Conservation (phyloP, 139 green algal genomes). For the Closterium sp. region DNA sequence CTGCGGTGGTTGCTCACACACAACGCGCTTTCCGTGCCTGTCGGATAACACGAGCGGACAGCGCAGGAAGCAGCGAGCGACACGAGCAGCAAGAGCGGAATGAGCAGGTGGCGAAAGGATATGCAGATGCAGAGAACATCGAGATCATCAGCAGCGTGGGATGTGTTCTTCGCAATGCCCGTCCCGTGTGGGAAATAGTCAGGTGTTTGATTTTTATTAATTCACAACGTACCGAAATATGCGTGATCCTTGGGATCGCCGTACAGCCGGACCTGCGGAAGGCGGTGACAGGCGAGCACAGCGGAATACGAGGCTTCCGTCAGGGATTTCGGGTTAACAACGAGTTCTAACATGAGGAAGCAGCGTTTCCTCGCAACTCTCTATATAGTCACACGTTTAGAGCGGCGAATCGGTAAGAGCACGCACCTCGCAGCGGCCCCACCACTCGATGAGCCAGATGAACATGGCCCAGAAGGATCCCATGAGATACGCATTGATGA, state of each 20-base stretch:
- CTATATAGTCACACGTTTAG: no score
- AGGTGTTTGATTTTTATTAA: not conserved
- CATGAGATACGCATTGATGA: slow-evolving; percentile 30
- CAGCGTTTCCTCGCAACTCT: not conserved
- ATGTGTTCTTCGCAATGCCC: not conserved
- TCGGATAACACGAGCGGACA: not conserved
- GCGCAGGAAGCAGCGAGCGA: not conserved
- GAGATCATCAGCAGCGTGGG: not conserved
- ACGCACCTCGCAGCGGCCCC: slow-evolving; percentile 34
- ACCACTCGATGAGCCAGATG: slow-evolving; percentile 47
- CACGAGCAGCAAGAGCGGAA: not conserved
- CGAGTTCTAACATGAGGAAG: not conserved
- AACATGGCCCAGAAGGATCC: slow-evolving; percentile 43
- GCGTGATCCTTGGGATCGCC: not conserved
- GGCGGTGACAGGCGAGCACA: not conserved
- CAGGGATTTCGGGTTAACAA: not conserved
- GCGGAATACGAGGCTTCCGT: not conserved
- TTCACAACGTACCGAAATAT: not conserved
- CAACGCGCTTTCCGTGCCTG: slow-evolving; percentile 42
- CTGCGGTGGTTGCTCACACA: slow-evolving; percentile 51
- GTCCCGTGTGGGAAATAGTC: not conserved
- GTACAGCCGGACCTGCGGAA: not conserved
- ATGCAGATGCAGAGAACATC: not conserved
- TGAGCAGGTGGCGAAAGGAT: not conserved
- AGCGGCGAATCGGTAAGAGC: not conserved